Base-by-base conservation (phyloP, 1,284 basidiomycete species). In the Ceratobasidium sp. region DNA sequence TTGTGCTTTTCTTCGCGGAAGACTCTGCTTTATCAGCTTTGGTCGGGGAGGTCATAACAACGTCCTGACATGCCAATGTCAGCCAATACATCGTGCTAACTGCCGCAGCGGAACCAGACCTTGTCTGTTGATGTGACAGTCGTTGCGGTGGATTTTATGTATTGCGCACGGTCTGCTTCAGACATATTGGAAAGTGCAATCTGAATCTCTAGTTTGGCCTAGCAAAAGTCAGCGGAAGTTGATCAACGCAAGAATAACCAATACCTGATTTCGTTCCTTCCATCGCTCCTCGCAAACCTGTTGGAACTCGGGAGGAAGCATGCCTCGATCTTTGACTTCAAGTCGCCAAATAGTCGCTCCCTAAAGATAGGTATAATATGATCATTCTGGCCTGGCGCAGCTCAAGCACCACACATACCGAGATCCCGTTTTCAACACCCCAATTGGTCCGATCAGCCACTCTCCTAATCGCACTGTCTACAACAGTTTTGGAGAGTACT, bases 311-410 rank as follows among this genome's bases (percentile, higher is more conserved):
- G 48, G 35, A 55, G 95, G 94, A 44, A 96, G 84, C 90, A 92
- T 92, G 65, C 89, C 86, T 68, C 88, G 81, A 18, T 90, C 87
- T 80, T 88, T 91, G 7, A 93, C 91, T 82, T 97, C 95, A 95
- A 95, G 96, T 79, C 95, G 87, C 95, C 95, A 97, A n/a, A 94
- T 85, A 80, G 90, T 92, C 46, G 94, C 81, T 23, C 81, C 80
- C 73, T 83, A 77, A 7, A 79, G 79, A 5, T 80, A 55, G 20
- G 35, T 71, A 12, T 70, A 52, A 46, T 16, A 64, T 44, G 65
- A 44, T 48, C n/a, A 41, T 35, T 38, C 16, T 35, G 2, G 62
- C 50, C 18, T 76, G 62, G 35, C 59, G 83, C 27, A 87, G 84
- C 4, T 91, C 88, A 12, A 92, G 89, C 20, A 86, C 81, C 82